Evolutionary conservation across 257 asterid genomes (phyloP), one percentile per base, ranked within the genome.

Genomic region (Solanum virginianum): DNA sequence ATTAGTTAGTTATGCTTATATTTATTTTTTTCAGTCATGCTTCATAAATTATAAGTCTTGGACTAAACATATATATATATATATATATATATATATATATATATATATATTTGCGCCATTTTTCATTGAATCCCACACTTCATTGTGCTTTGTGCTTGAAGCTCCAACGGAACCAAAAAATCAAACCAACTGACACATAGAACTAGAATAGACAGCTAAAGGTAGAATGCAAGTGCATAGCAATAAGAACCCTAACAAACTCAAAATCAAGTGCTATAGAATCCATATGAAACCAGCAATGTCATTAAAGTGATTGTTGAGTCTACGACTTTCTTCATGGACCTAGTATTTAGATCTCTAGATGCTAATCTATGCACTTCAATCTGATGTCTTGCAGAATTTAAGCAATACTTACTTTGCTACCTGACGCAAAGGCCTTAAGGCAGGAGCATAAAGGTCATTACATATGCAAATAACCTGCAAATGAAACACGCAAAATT

Each of bases 401-500:
- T 51, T 29, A 10, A 79, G 66, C 29, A 83, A 16, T 84, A 88
- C 99, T 90, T 91, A 96, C 99, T 92, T 97, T 83, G 98, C 98
- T 90, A 97, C 96, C 90, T 95, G 97, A 66, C 99, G 99, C 87
- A 97, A 87, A 85, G 94, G 92, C 91, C 99, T 93, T 84, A 97
- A 90, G 84, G 97, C 97, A 86, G 98, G 97, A 47, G 93, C 96
- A 89, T 97, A 97, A 85, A 97, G 92, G 90, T 97, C 98, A 86
- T 97, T 97, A 86, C 99, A 97, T 84, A 97, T 95, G 83, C 99
- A 97, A 85, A 97, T 97, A 85, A 96, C 93, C 99, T 96, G 88
- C 88, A 86, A 60, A 87, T 83, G 68, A 82, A 69, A 90, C 75
- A 54, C 84, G 49, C 79, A 81, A 87, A 87, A 59, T 77, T 92